Percentiles rank a stretch among this genome's conserved stretches.
phyloP scores from a whole-genome alignment of 129 eudicot species.

The Helichrysum umbraculigerum region DNA sequence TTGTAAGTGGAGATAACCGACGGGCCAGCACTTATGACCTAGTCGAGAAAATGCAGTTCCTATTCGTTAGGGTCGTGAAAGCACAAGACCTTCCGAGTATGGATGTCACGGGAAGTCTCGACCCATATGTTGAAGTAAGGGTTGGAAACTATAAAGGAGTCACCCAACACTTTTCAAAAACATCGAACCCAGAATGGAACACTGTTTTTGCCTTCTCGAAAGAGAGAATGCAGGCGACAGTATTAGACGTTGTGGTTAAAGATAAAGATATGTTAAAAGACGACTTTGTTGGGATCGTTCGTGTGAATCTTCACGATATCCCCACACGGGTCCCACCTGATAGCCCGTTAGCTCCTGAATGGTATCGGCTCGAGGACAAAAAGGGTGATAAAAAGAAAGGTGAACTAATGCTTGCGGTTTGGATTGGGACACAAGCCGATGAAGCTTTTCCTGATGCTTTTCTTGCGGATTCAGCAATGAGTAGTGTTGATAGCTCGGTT shows the following conservation, averaged over 20 bases:
- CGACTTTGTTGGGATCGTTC: slow-evolving; percentile 72
- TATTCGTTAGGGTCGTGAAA: slow-evolving; percentile 81
- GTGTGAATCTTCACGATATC: slow-evolving; percentile 64
- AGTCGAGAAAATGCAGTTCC: slow-evolving; percentile 84
- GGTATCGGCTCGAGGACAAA: slow-evolving; percentile 79
- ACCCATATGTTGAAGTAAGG: slow-evolving; percentile 89
- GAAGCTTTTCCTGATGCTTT: slow-evolving; percentile 93
- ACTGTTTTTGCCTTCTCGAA: slow-evolving; percentile 77
- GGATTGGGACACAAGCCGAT: slow-evolving; percentile 96
- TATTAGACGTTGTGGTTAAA: slow-evolving; percentile 69
- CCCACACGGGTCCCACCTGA: slow-evolving; percentile 93
- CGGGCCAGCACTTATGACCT: slow-evolving; percentile 76
- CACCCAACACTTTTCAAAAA: slow-evolving; percentile 68
- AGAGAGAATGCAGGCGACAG: slow-evolving; percentile 75
- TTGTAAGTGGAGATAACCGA: slow-evolving; percentile 48
- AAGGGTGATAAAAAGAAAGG: slow-evolving; percentile 67
- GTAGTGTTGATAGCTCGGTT: slow-evolving; percentile 43
- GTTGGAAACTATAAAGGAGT: slow-evolving; percentile 88
- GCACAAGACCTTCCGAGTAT: slow-evolving; percentile 74
- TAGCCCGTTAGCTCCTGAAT: slow-evolving; percentile 93
- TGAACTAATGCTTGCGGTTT: slow-evolving; percentile 92
- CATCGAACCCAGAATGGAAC: slow-evolving; percentile 81
- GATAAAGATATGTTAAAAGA: slow-evolving; percentile 83
- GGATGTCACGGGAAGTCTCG: slow-evolving; percentile 81
- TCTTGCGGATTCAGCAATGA: slow-evolving; percentile 69